These are phyloP conservation scores for Fusarium goolgardi DNA, from an alignment of 2,329 filamentous ascomycete species.

Conservation along the genomic window DNA sequence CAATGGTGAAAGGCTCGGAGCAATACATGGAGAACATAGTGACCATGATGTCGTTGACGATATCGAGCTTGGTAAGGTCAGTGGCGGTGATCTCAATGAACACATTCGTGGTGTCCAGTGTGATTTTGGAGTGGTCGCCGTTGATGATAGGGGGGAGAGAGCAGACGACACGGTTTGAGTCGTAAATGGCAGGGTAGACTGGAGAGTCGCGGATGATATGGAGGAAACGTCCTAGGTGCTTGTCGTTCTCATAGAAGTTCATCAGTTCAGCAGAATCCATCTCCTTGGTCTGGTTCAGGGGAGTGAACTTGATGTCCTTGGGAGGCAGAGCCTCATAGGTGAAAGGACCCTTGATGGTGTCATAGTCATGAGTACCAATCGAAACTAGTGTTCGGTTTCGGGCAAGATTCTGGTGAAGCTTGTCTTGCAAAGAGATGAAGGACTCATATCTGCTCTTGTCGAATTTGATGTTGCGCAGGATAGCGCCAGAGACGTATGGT, in stretches of 20 bases:
- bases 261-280: slow-evolving; percentile 92
- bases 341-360: slow-evolving; percentile 94
- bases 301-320: slow-evolving; percentile 90
- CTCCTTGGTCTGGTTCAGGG: slow-evolving; percentile 89
- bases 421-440: slow-evolving; percentile 98
- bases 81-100: slow-evolving; percentile 98
- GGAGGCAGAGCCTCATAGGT: slow-evolving; percentile 93
- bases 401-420: slow-evolving; percentile 95
- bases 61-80: slow-evolving; percentile 94
- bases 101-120: slow-evolving; percentile 87
- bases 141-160: slow-evolving; percentile 99
- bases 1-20: slow-evolving; percentile 87
- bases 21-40: slow-evolving; percentile 98
- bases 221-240: slow-evolving; percentile 87
- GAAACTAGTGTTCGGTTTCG: slow-evolving; percentile 93
- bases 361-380: slow-evolving; percentile 96
- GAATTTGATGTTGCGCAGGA: slow-evolving; percentile 91
- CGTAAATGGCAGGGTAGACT: slow-evolving; percentile 95
- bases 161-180: slow-evolving; percentile 86
- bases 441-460: slow-evolving; percentile 92
- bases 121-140: slow-evolving; percentile 96
- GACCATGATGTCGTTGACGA: slow-evolving; percentile 94
- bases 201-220: slow-evolving; percentile 95
- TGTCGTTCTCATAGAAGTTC: slow-evolving; percentile 95
- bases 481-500: slow-evolving; percentile 88